Conservation (phyloP, 2,329 filamentous ascomycete species). For the Didymella pomorum region DNA sequence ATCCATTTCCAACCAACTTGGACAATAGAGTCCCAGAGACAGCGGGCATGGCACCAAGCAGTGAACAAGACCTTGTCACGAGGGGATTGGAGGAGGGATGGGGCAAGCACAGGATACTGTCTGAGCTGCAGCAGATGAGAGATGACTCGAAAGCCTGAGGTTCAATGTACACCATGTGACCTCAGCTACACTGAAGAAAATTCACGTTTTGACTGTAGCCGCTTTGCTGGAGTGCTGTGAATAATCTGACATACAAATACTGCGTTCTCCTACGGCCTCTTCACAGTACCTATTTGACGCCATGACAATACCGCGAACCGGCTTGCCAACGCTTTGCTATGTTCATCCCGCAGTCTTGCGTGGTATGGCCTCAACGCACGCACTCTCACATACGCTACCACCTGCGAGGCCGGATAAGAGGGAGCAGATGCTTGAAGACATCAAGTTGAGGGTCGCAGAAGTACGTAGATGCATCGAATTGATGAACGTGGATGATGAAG, state of each 20-base stretch:
- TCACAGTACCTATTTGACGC: too few relatives aligned
- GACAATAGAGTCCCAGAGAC: slow-evolving; percentile 64
- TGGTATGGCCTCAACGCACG: slow-evolving; percentile 2
- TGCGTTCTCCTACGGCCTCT: neutral
- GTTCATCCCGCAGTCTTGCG: neutral
- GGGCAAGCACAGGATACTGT: slow-evolving; percentile 53
- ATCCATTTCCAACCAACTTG: slow-evolving; percentile 69
- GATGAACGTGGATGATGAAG: slow-evolving; percentile 2
- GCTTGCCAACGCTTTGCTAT: slow-evolving; percentile 3
- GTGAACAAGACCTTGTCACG: slow-evolving; percentile 63
- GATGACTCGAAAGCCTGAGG: slow-evolving; percentile 39
- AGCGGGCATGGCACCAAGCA: slow-evolving; percentile 67
- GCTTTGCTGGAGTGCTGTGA: too few relatives aligned
- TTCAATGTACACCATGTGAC: neutral
- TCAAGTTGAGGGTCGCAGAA: slow-evolving; percentile 1
- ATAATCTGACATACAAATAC: neutral
- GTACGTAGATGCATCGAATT: neutral
- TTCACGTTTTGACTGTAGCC: too few relatives aligned
- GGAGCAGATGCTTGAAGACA: neutral
- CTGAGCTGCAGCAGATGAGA: slow-evolving; percentile 51
- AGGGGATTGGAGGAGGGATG: slow-evolving; percentile 55
- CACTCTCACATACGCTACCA: neutral
- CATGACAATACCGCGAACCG: slow-evolving; percentile 3
- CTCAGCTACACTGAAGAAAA: neutral
- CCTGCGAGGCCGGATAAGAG: neutral